Percentiles rank a stretch among this genome's conserved stretches.
phyloP scores from a whole-genome alignment of 2,329 filamentous ascomycete genomes.

The Fusarium protoensiforme region DNA sequence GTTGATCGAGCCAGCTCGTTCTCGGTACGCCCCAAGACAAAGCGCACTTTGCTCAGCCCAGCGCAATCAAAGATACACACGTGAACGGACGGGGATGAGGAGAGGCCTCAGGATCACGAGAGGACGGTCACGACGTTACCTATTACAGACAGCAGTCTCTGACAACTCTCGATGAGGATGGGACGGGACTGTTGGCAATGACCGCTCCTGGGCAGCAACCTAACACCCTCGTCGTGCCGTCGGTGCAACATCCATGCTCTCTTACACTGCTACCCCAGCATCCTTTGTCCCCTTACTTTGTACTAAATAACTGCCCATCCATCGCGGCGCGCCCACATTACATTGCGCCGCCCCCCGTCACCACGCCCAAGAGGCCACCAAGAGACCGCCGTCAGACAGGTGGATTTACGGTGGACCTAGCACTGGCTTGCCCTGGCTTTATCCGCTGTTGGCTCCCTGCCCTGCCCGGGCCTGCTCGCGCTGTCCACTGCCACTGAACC shows the following conservation, averaged over 20 bases:
- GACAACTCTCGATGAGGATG: slow-evolving; percentile 8
- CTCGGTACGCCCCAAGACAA: neutral
- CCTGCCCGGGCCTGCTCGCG: slow-evolving; percentile 8
- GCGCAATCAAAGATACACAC: neutral
- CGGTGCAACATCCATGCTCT: slow-evolving; percentile 34
- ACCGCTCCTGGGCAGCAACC: slow-evolving; percentile 4
- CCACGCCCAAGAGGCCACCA: slow-evolving; percentile 32
- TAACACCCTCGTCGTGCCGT: slow-evolving; percentile 30
- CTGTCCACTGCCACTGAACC: slow-evolving; percentile 14
- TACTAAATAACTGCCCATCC: slow-evolving; percentile 37
- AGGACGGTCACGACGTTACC: neutral
- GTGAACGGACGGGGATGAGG: neutral
- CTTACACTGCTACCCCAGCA: slow-evolving; percentile 36
- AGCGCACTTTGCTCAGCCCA: neutral
- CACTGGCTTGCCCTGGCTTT: slow-evolving; percentile 33
- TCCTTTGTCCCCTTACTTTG: slow-evolving; percentile 36
- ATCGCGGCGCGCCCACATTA: slow-evolving; percentile 30
- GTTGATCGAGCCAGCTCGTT: slow-evolving; percentile 6
- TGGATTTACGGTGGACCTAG: slow-evolving; percentile 38
- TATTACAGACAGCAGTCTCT: slow-evolving; percentile 19
- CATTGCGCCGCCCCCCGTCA: slow-evolving; percentile 15
- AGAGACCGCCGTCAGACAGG: slow-evolving; percentile 39
- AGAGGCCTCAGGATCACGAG: slow-evolving; percentile 2
- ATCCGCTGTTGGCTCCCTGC: slow-evolving; percentile 31
- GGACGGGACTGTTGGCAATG: neutral